Base-by-base conservation (phyloP, 768 basidiomycete species). In the Galerina marginata region DNA sequence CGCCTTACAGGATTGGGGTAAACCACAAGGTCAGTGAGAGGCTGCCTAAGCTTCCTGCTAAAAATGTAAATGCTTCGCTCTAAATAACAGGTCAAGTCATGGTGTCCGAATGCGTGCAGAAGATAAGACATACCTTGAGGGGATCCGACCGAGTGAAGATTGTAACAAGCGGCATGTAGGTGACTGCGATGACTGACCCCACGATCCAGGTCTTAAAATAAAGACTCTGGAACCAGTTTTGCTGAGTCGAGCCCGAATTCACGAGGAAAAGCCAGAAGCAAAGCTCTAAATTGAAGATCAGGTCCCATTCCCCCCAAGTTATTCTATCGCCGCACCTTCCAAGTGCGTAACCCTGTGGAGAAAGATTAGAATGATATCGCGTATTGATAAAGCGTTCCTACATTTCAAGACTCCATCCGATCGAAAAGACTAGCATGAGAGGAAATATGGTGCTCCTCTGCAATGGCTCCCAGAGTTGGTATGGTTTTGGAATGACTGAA, bases 261-360 rank as follows among this genome's bases (percentile, higher is more conserved):
- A 93, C 78, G 39, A 95, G 83, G 76, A 92, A 95, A 11, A 93
- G 75, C 92, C 93, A 94, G 71, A 95, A 95, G 67, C 91, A 94
- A 0, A 94, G 79, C 66, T 95, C 92, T 92, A 7, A 53, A 56
- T 51, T 50, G 33, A 49, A 16, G 36, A 61, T 59, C 50, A 58
- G 36, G 10, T 26, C 52, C 16, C 57, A 26, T 4, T 4, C 11
- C 15, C 15, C 26, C 20, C 39, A 33, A 49, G 16, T 49, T 16
- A 40, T 10, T 16, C 6, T 5, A 3, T 42, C 38, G 16, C 38
- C 71, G 45, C 63, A 90, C 91, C 91, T 86, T 93, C 91, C 65
- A 92, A 72, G 72, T 93, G 92, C 0, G 90, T 89, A 6, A 92
- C 83, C 79, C 91, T 93, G 60, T 26, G 12, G 29, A 47, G 7